Base-by-base conservation (phyloP, 768 basidiomycete genomes). In the Tubosaeta sp. region DNA sequence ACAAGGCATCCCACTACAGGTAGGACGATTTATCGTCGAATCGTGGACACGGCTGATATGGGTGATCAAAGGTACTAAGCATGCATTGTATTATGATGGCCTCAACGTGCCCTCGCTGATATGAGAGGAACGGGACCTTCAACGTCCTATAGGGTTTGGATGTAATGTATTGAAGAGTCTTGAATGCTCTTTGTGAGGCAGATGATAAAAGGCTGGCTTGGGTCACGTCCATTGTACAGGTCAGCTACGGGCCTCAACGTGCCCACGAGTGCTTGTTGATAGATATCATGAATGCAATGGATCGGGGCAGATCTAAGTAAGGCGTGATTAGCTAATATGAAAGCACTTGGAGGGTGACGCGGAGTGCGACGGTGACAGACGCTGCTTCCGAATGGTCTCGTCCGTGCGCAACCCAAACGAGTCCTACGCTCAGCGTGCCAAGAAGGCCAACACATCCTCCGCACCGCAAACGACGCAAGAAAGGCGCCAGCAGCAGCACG, bases 101-200 rank as follows among this genome's bases (percentile, higher is more conserved):
- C 84, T 86, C 84, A 86, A 86, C 84, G 84, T 74, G 83, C 83
- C 82, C 78, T 82, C 76, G 77, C 77, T 75, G 74, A 68, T 64
- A 66, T 69, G 72, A 75, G 75, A 36, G 18, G 71, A 75, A 64
- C 73, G 71, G 78, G 82, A 81, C 79, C 78, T 83, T 81, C 78
- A 83, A 83, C 79, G 78, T 82, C 77, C 80, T 76, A 65, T 66
- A 56, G 56, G 55, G 57, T 62, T 55, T 64, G 66, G 66, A 69
- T 63, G 73, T 74, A 75, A 70, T 77, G 69, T 74, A 73, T 75
- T 73, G 73, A 76, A 76, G 75, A 72, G 73, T 74, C 72, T 74
- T 64, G 48, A 58, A 59, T 62, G 35, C 35, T 36, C 35, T 39
- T 22, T 39, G 71, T 71, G 60, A 51, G 63, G 65, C 56, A 48